These are phyloP conservation scores for Trametes cingulata DNA, from an alignment of 768 basidiomycete genomes.

Conservation along the genomic window DNA sequence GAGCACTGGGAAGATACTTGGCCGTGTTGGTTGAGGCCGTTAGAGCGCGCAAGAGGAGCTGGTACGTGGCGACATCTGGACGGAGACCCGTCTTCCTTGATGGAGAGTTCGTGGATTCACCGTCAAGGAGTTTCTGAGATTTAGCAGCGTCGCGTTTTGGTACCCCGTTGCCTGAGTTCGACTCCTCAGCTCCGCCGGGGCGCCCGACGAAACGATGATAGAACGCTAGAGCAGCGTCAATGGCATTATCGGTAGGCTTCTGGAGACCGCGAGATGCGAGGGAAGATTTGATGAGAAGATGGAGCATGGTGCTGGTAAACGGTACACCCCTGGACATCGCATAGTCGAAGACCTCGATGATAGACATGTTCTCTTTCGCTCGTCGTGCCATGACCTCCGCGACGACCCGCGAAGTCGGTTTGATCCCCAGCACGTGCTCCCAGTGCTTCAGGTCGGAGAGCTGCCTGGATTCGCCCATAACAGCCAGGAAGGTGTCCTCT, in stretches of 20 bases:
- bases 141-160: not conserved
- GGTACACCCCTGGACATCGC: slow-evolving; percentile 44
- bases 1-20: slow-evolving; percentile 49
- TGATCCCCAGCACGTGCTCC: slow-evolving; percentile 42
- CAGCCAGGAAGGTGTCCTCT: slow-evolving; percentile 38
- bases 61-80: slow-evolving; percentile 54
- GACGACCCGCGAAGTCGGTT: slow-evolving; percentile 50
- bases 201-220: slow-evolving; percentile 47
- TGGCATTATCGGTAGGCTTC: slow-evolving; percentile 39
- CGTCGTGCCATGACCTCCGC: slow-evolving; percentile 48
- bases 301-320: slow-evolving; percentile 52
- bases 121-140: not conserved
- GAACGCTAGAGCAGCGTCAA: slow-evolving; percentile 56
- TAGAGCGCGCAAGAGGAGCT: slow-evolving; percentile 38
- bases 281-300: slow-evolving; percentile 54
- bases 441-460: slow-evolving; percentile 45
- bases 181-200: not conserved
- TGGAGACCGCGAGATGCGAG: slow-evolving; percentile 40
- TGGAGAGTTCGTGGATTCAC: not conserved
- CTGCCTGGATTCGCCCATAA: slow-evolving; percentile 44
- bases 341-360: slow-evolving; percentile 51
- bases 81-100: not conserved
- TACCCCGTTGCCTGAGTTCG: no score
- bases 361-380: slow-evolving; percentile 35
- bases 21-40: slow-evolving; percentile 43